Percentiles rank a stretch among this genome's conserved stretches.
Conservation (phyloP, 306 rosid genomes). For the Vigna mungo region DNA sequence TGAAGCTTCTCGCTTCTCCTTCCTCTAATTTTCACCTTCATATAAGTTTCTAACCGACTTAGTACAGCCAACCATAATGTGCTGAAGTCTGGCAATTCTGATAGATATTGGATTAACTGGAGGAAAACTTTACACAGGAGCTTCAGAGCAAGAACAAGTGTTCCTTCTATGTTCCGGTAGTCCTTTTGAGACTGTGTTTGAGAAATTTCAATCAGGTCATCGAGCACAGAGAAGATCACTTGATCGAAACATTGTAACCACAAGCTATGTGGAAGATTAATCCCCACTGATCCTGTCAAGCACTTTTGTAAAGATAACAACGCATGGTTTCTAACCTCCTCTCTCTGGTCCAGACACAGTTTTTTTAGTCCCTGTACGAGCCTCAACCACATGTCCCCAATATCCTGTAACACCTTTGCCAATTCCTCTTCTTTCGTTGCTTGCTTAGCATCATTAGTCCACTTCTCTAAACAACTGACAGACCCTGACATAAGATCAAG, state of each 20-base stretch:
- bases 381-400: constrained; percentile 97
- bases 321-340: constrained; percentile 89
- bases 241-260: constrained; percentile 90
- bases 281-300: constrained; percentile 73
- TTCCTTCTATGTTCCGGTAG: constrained; percentile 90
- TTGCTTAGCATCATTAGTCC: constrained; percentile 77
- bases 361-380: constrained; percentile 80
- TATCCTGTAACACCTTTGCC: constrained; percentile 68
- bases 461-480: constrained; percentile 71
- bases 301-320: constrained; percentile 77
- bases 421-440: constrained; percentile 71
- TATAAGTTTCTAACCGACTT: constrained; percentile 69
- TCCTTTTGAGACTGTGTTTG: constrained; percentile 79
- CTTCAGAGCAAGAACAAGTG: constrained; percentile 82
- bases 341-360: constrained; percentile 94
- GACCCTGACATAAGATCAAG: constrained; percentile 89
- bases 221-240: constrained; percentile 83
- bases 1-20: constrained; percentile 86
- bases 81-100: constrained; percentile 70
- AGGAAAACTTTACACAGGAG: constrained; percentile 87
- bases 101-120: constrained; percentile 69
- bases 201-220: constrained; percentile 81
- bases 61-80: constrained; percentile 87
- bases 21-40: constrained; percentile 80
- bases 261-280: constrained; percentile 60